A percentile compares a stretch with the other conserved stretches of the same genome.
Conservation (phyloP, 192 early-diverging fungal genomes). For the Obelidium mucronatum region DNA sequence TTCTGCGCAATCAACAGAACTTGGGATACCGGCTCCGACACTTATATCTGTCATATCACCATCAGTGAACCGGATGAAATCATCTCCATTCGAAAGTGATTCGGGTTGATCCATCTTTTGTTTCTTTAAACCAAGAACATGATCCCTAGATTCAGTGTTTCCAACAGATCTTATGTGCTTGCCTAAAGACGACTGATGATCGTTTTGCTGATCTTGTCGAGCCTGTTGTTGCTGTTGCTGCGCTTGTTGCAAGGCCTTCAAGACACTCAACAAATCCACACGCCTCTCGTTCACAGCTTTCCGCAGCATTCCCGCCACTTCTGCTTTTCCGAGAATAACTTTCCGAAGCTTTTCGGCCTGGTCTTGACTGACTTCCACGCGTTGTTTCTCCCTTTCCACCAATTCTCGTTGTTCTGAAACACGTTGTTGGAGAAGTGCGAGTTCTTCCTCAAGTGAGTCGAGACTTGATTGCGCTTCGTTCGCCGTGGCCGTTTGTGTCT, state of each 20-base stretch:
- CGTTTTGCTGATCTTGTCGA: too few species aligned
- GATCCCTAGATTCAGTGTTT: background rate
- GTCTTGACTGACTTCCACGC: background rate
- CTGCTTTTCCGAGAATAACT: background rate
- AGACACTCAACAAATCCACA: background rate
- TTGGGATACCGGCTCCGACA: too few species aligned
- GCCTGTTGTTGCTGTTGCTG: background rate
- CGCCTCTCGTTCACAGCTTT: background rate
- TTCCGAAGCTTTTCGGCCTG: background rate
- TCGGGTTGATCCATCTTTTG: background rate
- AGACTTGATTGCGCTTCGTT: background rate
- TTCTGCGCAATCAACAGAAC: background rate
- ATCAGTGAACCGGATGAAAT: conserved; percentile 14
- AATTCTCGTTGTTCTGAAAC: background rate
- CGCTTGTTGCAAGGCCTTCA: conserved; percentile 6
- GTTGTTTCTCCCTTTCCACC: background rate
- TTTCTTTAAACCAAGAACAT: background rate
- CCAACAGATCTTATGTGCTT: background rate
- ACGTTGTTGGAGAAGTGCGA: background rate
- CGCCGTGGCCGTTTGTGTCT: background rate
- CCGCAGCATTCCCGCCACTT: conserved; percentile 10
- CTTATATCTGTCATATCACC: background rate
- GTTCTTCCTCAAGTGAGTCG: background rate
- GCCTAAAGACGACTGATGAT: too few species aligned
- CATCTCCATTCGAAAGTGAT: background rate